These are phyloP conservation scores for Trebouxia gelatinosa DNA, from an alignment of 163 green algal genomes.

Conservation along the genomic window DNA sequence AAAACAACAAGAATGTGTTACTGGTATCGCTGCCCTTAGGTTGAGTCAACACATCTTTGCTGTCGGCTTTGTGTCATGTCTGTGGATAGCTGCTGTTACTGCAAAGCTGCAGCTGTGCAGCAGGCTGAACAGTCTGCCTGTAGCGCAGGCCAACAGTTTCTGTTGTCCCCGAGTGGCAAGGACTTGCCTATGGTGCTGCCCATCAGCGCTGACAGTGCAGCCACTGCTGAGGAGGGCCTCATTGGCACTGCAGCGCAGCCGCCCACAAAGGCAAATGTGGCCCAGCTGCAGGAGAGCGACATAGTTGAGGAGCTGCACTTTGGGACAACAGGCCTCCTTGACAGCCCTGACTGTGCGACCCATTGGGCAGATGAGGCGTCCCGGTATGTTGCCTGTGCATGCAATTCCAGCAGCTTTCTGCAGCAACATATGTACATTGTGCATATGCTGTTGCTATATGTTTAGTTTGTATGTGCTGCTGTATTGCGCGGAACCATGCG, in stretches of 20 bases:
- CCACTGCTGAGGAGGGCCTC: not conserved
- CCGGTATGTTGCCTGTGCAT: not conserved
- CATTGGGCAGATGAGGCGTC: not conserved
- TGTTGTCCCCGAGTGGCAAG: not conserved
- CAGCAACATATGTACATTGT: not conserved
- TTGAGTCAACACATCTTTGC: too few species aligned
- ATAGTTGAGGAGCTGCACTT: not conserved
- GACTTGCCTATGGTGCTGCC: not conserved
- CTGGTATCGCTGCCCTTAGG: too few species aligned
- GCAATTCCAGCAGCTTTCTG: not conserved
- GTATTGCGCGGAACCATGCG: too few species aligned
- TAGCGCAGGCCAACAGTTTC: slow-evolving; percentile 4
- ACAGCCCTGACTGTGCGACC: too few species aligned
- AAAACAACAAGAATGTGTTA: too few species aligned
- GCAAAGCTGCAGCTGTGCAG: too few species aligned
- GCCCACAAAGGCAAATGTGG: not conserved
- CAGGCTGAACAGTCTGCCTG: too few species aligned
- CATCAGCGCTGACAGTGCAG: not conserved
- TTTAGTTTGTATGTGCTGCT: not conserved
- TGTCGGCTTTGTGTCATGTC: too few species aligned
- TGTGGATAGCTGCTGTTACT: too few species aligned
- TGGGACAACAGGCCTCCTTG: too few species aligned
- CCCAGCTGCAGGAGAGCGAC: not conserved
- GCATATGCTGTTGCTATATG: not conserved
- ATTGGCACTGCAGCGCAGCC: not conserved